Conservation (phyloP, 768 basidiomycete genomes). For the Pleurotus platypus region DNA sequence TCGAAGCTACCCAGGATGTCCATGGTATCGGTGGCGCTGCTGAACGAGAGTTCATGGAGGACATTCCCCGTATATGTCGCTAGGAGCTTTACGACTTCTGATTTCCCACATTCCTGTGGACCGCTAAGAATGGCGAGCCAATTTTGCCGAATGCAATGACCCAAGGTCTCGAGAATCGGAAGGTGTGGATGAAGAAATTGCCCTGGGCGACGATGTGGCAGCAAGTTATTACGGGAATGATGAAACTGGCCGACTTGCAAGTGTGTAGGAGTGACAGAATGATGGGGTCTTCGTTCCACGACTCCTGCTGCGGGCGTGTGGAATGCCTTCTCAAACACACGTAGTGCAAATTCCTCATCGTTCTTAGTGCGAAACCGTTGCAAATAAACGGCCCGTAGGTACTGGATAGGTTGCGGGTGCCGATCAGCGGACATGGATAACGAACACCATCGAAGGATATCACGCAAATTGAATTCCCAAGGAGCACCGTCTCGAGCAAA, state of each 20-base stretch:
- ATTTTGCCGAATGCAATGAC: conserved; percentile 65
- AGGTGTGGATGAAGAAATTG: conserved; percentile 63
- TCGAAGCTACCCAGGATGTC: conserved; percentile 97
- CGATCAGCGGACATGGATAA: conserved; percentile 35
- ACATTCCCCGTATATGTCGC: conserved; percentile 67
- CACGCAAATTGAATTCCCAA: conserved; percentile 98
- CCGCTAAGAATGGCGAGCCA: conserved; percentile 94
- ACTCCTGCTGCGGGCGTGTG: conserved; percentile 20
- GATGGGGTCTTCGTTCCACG: conserved; percentile 24
- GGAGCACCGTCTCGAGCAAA: conserved; percentile 84
- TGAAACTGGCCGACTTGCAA: conserved; percentile 69
- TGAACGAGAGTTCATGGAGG: conserved; percentile 74
- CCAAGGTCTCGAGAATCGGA: conserved; percentile 68
- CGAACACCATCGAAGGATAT: conserved; percentile 85
- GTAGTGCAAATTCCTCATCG: conserved; percentile 55
- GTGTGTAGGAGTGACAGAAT: conserved; percentile 41
- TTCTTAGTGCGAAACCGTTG: conserved; percentile 76
- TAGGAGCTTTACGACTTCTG: conserved; percentile 62
- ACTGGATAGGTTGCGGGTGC: conserved; percentile 51
- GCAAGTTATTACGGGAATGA: conserved; percentile 30
- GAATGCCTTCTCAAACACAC: conserved; percentile 56
- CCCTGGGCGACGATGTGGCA: conserved; percentile 34
- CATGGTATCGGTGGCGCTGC: conserved; percentile 85
- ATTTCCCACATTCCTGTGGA: conserved; percentile 72
- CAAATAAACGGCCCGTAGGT: conserved; percentile 73